These are phyloP conservation scores for Colletotrichum viniferum DNA, from an alignment of 2,329 filamentous ascomycete species.

Conservation along the genomic window DNA sequence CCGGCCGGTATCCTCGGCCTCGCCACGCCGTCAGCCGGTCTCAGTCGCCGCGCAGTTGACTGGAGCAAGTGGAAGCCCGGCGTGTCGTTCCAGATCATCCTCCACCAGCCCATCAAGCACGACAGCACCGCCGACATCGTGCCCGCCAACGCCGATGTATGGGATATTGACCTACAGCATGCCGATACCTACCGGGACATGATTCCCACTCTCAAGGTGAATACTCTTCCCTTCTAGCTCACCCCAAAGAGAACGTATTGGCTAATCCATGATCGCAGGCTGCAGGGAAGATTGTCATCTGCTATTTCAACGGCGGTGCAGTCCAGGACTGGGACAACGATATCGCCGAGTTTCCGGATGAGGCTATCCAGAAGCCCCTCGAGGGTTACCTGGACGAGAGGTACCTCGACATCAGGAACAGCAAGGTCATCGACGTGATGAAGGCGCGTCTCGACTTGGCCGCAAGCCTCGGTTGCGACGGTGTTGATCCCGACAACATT, in stretches of 20 bases:
- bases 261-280: not conserved
- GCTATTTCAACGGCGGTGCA: conserved; percentile 38
- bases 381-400: conserved; percentile 30
- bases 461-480: conserved; percentile 33
- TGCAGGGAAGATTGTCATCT: conserved; percentile 34
- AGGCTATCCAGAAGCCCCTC: conserved; percentile 28
- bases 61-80: conserved; percentile 30
- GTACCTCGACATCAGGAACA: conserved; percentile 32
- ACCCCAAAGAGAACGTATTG: too few relatives aligned
- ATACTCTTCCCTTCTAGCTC: not conserved
- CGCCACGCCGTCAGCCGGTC: not conserved
- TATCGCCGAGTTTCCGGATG: conserved; percentile 25
- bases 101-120: conserved; percentile 33
- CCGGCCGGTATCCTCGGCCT: conserved; percentile 1
- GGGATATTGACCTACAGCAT: conserved; percentile 35
- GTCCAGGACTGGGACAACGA: conserved; percentile 31
- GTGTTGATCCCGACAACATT: conserved; percentile 39
- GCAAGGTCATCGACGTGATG: conserved; percentile 31
- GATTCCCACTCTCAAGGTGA: conserved; percentile 33
- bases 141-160: conserved; percentile 30
- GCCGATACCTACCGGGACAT: conserved; percentile 28
- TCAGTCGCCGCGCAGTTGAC: not conserved
- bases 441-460: conserved; percentile 32
- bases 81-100: conserved; percentile 33
- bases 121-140: conserved; percentile 27